Evolutionary conservation across 2,329 filamentous ascomycete species (phyloP).

Genomic region (Coleophoma cylindrospora): DNA sequence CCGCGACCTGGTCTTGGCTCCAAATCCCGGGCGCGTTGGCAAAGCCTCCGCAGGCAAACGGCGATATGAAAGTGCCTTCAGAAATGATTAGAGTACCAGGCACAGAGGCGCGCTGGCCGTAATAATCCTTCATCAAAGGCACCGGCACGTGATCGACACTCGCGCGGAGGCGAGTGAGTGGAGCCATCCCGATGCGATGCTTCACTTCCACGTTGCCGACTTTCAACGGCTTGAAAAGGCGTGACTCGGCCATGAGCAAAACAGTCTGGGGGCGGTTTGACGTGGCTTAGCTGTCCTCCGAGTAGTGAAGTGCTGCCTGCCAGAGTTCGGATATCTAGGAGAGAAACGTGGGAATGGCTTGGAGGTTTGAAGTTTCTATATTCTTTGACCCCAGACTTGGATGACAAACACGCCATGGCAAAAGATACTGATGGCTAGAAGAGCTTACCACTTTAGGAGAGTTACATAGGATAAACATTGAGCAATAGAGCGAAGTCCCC

Average conservation of each 20-base stretch:
- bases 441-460: too few species aligned
- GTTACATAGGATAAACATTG: too few species aligned
- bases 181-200: slow-evolving; percentile 42
- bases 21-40: slow-evolving; percentile 53
- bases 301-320: too few species aligned
- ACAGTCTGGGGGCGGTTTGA: too few species aligned
- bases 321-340: too few species aligned
- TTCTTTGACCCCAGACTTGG: too few species aligned
- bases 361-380: too few species aligned
- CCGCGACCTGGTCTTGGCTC: slow-evolving; percentile 46
- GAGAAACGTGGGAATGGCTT: too few species aligned
- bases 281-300: too few species aligned
- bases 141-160: slow-evolving; percentile 40
- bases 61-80: slow-evolving; percentile 44
- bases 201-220: slow-evolving; percentile 32
- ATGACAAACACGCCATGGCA: too few species aligned
- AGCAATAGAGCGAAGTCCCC: too few species aligned
- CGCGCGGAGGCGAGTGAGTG: slow-evolving; percentile 38
- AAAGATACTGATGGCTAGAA: too few species aligned
- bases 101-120: slow-evolving; percentile 41
- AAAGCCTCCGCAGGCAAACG: slow-evolving; percentile 37
- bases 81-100: slow-evolving; percentile 49
- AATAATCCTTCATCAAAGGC: slow-evolving; percentile 40
- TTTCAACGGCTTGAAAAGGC: slow-evolving; percentile 30
- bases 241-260: neutral